These are phyloP conservation scores for Neurospora sp. DNA, from an alignment of 495 filamentous ascomycete genomes.

Conservation along the genomic window DNA sequence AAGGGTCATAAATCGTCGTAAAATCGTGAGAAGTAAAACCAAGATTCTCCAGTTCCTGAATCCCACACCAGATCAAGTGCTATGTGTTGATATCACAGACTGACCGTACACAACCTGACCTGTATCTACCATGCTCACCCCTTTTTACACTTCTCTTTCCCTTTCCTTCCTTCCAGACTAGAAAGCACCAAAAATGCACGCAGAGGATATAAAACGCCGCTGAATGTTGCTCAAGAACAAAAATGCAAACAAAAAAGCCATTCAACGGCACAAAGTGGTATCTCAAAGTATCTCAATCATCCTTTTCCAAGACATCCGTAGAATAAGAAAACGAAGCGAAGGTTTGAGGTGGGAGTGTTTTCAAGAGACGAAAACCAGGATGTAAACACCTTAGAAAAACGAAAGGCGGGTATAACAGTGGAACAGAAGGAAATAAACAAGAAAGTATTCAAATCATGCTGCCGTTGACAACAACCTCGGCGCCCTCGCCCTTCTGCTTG, in stretches of 20 bases:
- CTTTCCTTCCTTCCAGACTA: not conserved
- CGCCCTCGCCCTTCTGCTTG: slow-evolving; percentile 73
- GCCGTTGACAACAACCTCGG: slow-evolving; percentile 72
- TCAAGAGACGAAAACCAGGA: not conserved
- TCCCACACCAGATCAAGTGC: not conserved
- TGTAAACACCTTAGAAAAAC: not conserved
- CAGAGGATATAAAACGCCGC: not conserved
- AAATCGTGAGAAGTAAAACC: not conserved
- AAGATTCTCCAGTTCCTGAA: not conserved
- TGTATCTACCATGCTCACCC: not conserved
- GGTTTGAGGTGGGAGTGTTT: slow-evolving; percentile 2
- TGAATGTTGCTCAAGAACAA: slow-evolving; percentile 5
- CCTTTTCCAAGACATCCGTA: not conserved
- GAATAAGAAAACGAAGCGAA: slow-evolving; percentile 5
- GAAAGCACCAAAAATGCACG: not conserved
- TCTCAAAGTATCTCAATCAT: not conserved
- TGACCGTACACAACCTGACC: not conserved
- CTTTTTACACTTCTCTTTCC: not conserved
- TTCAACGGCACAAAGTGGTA: slow-evolving; percentile 7
- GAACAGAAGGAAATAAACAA: slow-evolving; percentile 2
- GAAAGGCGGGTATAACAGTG: slow-evolving; percentile 8
- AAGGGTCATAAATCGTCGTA: slow-evolving; percentile 1
- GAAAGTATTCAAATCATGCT: slow-evolving; percentile 48
- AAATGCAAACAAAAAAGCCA: slow-evolving; percentile 10
- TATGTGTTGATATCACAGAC: not conserved